Evolutionary conservation across 805 yeast genomes (phyloP).

Genomic region (Yarrowia sp.): DNA sequence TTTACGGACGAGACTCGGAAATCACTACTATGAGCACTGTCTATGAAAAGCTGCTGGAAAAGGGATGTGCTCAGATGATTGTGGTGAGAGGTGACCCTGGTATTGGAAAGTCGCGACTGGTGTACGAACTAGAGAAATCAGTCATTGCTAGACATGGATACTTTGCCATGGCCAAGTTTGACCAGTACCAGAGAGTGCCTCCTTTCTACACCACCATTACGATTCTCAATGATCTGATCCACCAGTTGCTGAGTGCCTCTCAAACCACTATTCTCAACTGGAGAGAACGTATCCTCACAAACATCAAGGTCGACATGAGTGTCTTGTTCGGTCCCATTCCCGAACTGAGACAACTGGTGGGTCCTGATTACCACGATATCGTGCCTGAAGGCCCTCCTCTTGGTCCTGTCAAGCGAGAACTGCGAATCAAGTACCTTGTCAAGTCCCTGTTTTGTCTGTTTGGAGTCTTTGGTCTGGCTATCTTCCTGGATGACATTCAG

Average conservation of each 20-base stretch:
- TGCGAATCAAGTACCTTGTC: conserved; percentile 45
- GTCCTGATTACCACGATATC: conserved; percentile 42
- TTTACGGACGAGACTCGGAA: conserved; percentile 39
- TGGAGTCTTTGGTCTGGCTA: conserved; percentile 45
- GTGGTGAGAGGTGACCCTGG: conserved; percentile 47
- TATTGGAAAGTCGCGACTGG: conserved; percentile 47
- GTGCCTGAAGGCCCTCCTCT: conserved; percentile 34
- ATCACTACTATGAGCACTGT: conserved; percentile 33
- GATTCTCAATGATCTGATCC: conserved; percentile 43
- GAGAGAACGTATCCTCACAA: conserved; percentile 44
- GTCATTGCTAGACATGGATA: conserved; percentile 39
- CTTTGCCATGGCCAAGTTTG: conserved; percentile 39
- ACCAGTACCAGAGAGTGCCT: conserved; percentile 37
- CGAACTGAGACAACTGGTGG: conserved; percentile 46
- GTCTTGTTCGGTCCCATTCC: conserved; percentile 47
- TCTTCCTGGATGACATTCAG: conserved; percentile 49
- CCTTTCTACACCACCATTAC: conserved; percentile 43
- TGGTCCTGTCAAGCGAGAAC: conserved; percentile 41
- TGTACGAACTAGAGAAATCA: conserved; percentile 43
- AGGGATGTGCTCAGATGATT: conserved; percentile 35
- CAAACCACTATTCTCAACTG: conserved; percentile 42
- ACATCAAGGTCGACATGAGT: conserved; percentile 45
- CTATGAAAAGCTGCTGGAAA: conserved; percentile 31
- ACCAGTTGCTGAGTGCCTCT: conserved; percentile 45
- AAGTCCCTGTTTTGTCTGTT: conserved; percentile 46